phyloP scores from a whole-genome alignment of 2,329 filamentous ascomycete species.

The Beauveria sp. region DNA sequence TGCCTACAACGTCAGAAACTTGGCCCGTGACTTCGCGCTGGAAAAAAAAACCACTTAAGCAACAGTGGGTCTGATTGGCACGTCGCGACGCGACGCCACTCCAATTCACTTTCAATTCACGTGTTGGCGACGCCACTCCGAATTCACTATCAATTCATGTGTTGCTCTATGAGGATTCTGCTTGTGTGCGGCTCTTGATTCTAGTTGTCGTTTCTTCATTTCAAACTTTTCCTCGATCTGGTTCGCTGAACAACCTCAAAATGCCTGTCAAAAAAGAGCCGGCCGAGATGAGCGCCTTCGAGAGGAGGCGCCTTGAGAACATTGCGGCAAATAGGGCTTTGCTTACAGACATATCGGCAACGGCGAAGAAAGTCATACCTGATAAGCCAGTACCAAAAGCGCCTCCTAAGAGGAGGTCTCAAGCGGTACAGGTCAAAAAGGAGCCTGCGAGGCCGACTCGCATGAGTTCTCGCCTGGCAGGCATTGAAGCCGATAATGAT shows the following conservation, averaged over 20 bases:
- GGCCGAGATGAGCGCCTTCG: conserved; percentile 67
- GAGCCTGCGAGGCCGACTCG: conserved; percentile 44
- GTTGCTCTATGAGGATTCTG: not conserved
- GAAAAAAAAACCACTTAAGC: conserved; percentile 18
- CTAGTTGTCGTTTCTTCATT: too few species aligned
- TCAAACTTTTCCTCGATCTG: too few species aligned
- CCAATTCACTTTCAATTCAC: conserved; percentile 8
- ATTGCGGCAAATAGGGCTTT: conserved; percentile 79
- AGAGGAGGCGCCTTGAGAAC: conserved; percentile 76
- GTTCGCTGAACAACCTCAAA: not conserved
- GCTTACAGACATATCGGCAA: conserved; percentile 66
- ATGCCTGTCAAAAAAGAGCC: conserved; percentile 42
- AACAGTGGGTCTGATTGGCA: conserved; percentile 6
- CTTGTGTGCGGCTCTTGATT: not conserved
- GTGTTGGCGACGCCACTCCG: not conserved
- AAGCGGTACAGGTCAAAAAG: conserved; percentile 36
- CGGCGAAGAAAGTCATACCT: conserved; percentile 62
- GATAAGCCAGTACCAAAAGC: conserved; percentile 43
- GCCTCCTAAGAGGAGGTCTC: conserved; percentile 24
- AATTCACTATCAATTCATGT: conserved; percentile 6
- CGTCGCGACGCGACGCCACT: conserved; percentile 4
- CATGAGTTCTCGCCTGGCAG: conserved; percentile 51
- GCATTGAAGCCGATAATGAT: conserved; percentile 40
- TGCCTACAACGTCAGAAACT: conserved; percentile 7
- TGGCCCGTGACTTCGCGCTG: conserved; percentile 27